Conservation (phyloP, 257 asterid genomes). For the Capsicum baccatum region DNA sequence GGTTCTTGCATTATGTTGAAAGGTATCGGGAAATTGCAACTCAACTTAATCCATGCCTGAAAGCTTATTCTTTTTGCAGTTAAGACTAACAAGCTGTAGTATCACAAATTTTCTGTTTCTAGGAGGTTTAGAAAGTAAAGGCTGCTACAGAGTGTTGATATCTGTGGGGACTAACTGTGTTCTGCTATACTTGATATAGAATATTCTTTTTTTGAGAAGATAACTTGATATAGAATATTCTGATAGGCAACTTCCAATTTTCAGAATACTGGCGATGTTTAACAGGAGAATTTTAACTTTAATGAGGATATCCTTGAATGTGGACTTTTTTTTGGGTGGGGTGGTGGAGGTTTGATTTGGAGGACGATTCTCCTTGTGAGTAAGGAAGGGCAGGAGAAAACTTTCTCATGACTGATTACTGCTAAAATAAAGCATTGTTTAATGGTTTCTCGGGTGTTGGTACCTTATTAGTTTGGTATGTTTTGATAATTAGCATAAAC, state of each 20-base stretch:
- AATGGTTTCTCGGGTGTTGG: background rate
- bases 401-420: background rate
- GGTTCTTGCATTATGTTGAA: conserved; percentile 15
- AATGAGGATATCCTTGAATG: background rate
- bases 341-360: background rate
- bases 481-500: conserved; percentile 12
- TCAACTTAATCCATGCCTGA: conserved; percentile 17
- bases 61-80: conserved; percentile 13
- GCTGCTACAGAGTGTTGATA: background rate
- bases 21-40: background rate
- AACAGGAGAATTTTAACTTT: background rate
- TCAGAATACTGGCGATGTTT: background rate
- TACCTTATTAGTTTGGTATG: conserved; percentile 9
- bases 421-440: background rate
- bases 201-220: background rate
- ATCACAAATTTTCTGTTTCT: background rate
- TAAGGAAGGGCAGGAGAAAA: conserved; percentile 15
- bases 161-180: conserved; percentile 6
- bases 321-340: background rate
- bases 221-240: conserved; percentile 6
- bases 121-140: conserved; percentile 21
- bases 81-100: conserved; percentile 3
- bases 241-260: background rate
- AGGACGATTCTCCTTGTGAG: background rate
- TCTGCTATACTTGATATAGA: background rate